Base-by-base conservation (phyloP, 2,329 filamentous ascomycete species). In the Diaporthe vexans region DNA sequence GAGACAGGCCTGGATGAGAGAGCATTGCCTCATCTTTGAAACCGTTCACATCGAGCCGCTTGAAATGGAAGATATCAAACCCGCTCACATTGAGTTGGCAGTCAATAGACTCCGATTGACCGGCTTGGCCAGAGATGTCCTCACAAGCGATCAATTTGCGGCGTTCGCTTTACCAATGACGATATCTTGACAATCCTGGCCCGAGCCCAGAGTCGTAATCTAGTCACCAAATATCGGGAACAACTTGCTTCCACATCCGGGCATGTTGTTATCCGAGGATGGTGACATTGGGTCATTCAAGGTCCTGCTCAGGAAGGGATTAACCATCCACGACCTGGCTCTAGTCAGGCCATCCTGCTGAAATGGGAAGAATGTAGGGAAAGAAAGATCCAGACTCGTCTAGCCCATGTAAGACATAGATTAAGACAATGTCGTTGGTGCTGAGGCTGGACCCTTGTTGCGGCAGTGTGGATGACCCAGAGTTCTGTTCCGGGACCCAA, bases 401-500 rank as follows among this genome's bases (percentile, higher is more conserved):
- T 48, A 43, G 35, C 29, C 69, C 37, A 35, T 72, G 57, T 63
- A 54, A 35, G 57, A 58, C 3, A 48, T 71, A 71, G 48, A 71
- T 71, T 58, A 59, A 58, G 37, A 48, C 15, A 58, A 58, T 59
- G 43, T 54, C n/a, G 43, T 17, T 37, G 57, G 17, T 61, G 46
- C 57, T 51, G 69, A 43, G 51, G 48, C 33, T 61, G 69, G 69
- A 72, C 43, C 69, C 57, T 43, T 61, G 43, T 63, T 72, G 33
- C 69, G 40, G 40, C 40, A 43, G 40, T 9, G 46, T 72, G 56
- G 57, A 29, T 54, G 33, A 52, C 33, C 48, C 63, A 54, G 15
- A 68, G 6, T n/a, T 37, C 46, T 68, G 48, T 52, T 54, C 17
- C 48, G 21, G 63, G 15, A 6, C 29, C 63, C 52, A 40, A 68